A percentile compares a stretch with the other conserved stretches of the same genome.
These are phyloP conservation scores for Mucor plumbeus DNA, from an alignment of 371 early-diverging fungal species.

Conservation along the genomic window DNA sequence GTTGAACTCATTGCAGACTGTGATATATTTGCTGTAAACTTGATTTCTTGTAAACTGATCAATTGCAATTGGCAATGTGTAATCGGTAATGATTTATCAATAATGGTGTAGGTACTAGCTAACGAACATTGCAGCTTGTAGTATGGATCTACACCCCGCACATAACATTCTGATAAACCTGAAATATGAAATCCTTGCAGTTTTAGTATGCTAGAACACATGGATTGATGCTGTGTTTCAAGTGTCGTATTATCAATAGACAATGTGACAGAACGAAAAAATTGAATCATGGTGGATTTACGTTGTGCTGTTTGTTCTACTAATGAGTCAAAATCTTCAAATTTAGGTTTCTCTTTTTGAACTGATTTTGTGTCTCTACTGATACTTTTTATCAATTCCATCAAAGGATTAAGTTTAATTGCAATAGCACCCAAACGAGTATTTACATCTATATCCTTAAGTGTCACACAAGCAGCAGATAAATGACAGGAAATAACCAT, in stretches of 20 bases:
- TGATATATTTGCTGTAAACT: conserved; percentile 21
- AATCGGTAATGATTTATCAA: conserved; percentile 12
- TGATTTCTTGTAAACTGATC: conserved; percentile 24
- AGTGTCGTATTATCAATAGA: conserved; percentile 29
- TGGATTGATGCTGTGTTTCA: conserved; percentile 18
- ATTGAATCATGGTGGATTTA: conserved; percentile 10
- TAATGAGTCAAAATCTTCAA: not conserved
- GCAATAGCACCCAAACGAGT: conserved; percentile 8
- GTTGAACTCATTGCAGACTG: conserved; percentile 7
- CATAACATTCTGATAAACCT: conserved; percentile 11
- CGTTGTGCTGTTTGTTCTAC: not conserved
- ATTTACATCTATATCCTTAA: conserved; percentile 49
- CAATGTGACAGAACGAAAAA: conserved; percentile 27
- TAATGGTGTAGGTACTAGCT: conserved; percentile 25
- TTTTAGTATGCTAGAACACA: conserved; percentile 17
- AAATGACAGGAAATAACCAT: conserved; percentile 51
- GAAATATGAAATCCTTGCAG: conserved; percentile 21
- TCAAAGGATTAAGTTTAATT: conserved; percentile 9
- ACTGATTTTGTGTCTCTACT: not conserved
- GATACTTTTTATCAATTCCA: conserved; percentile 7
- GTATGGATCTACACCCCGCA: conserved; percentile 23
- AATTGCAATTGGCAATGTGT: conserved; percentile 19
- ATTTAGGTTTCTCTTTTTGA: not conserved
- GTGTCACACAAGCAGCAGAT: conserved; percentile 51
- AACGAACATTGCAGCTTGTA: conserved; percentile 28